These are phyloP conservation scores for Chaetomium tenue DNA, from an alignment of 495 filamentous ascomycete genomes.

Conservation along the genomic window DNA sequence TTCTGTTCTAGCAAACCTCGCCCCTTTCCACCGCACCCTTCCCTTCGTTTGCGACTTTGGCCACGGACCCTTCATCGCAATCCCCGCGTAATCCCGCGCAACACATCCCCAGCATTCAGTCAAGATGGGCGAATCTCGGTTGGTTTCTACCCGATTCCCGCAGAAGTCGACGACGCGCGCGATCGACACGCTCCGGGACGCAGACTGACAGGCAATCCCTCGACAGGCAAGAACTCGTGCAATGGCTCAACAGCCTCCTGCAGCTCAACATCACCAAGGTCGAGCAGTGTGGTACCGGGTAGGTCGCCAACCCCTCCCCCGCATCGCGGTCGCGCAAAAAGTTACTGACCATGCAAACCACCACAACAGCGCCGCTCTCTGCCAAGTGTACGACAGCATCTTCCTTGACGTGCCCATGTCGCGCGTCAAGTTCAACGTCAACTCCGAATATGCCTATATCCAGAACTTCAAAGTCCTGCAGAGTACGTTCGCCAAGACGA, in stretches of 20 bases:
- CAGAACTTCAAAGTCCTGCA: conserved; percentile 97
- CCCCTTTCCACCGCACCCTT: conserved; percentile 10
- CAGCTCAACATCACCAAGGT: conserved; percentile 97
- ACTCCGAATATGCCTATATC: conserved; percentile 93
- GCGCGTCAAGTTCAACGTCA: conserved; percentile 96
- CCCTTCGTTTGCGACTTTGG: conserved; percentile 7
- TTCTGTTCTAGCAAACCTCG: not conserved
- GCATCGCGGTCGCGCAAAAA: conserved; percentile 28
- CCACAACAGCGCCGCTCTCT: conserved; percentile 76
- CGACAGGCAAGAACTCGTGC: conserved; percentile 86
- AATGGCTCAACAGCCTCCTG: conserved; percentile 96
- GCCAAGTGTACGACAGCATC: conserved; percentile 97
- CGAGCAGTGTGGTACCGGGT: conserved; percentile 99
- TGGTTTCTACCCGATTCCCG: conserved; percentile 23
- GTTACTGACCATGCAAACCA: conserved; percentile 18
- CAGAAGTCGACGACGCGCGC: not conserved
- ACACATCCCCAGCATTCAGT: conserved; percentile 23
- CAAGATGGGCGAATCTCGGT: conserved; percentile 47
- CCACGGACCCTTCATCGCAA: not conserved
- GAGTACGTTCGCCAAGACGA: conserved; percentile 57
- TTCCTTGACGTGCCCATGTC: conserved; percentile 95
- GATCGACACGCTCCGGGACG: conserved; percentile 8
- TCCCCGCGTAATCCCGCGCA: not conserved
- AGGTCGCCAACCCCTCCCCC: conserved; percentile 49
- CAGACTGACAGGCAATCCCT: conserved; percentile 20